phyloP scores from a whole-genome alignment of 768 basidiomycete species.

The Xerocomellus amylosporus region DNA sequence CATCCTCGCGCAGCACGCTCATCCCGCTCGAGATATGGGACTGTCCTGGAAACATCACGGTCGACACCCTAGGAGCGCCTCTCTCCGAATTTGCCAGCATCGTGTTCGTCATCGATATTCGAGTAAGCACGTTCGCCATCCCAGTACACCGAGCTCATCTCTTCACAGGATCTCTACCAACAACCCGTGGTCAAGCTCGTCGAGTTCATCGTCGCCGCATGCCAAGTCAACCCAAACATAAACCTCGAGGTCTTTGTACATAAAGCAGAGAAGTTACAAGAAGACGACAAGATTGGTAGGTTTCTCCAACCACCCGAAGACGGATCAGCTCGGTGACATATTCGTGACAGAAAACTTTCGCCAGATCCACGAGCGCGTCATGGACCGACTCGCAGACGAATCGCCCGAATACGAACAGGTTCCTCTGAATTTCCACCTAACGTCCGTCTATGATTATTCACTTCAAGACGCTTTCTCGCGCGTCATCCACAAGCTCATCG shows the following conservation, averaged over 20 bases:
- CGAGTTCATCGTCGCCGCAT: slow-evolving; percentile 76
- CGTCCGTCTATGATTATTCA: slow-evolving; percentile 90
- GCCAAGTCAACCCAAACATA: slow-evolving; percentile 69
- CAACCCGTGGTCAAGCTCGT: slow-evolving; percentile 80
- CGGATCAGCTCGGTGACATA: neutral
- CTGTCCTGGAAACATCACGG: slow-evolving; percentile 81
- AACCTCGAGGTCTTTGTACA: slow-evolving; percentile 92
- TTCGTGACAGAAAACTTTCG: slow-evolving; percentile 76
- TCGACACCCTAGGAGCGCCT: slow-evolving; percentile 72
- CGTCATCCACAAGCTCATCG: slow-evolving; percentile 83
- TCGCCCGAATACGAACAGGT: slow-evolving; percentile 74
- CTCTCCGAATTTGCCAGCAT: slow-evolving; percentile 80
- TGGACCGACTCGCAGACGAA: slow-evolving; percentile 77
- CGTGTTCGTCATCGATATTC: slow-evolving; percentile 93
- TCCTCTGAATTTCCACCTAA: slow-evolving; percentile 83
- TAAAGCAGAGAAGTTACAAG: slow-evolving; percentile 88
- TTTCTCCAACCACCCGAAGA: neutral
- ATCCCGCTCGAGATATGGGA: slow-evolving; percentile 96
- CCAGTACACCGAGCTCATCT: slow-evolving; percentile 3
- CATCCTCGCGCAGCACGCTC: slow-evolving; percentile 59
- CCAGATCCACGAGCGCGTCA: slow-evolving; percentile 83
- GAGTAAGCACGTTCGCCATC: slow-evolving; percentile 47
- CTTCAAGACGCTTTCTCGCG: slow-evolving; percentile 90
- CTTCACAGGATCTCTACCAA: slow-evolving; percentile 71
- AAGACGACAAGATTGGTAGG: slow-evolving; percentile 88